Evolutionary conservation across 2,329 filamentous ascomycete species (phyloP), one percentile per base, ranked within the genome.

Genomic region (Diaporthe citrichinensis): DNA sequence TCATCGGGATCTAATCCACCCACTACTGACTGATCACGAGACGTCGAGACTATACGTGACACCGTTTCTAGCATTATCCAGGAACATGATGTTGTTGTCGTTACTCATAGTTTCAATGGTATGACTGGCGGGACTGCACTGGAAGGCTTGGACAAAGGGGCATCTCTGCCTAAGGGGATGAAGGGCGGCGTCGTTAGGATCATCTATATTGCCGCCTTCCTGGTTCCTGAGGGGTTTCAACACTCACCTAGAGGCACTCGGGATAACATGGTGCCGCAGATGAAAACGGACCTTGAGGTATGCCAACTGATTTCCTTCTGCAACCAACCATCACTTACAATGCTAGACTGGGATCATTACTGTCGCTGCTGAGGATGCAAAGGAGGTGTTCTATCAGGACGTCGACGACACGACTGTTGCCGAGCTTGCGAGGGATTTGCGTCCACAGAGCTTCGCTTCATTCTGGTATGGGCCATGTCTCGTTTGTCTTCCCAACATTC

Each of bases 351-450:
- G 77, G 12, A 71, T 69, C 25, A 44, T 80, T 15, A 80, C 75
- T 20, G 75, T 80, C 0, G 57, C 55, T 4, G 76, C 79, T 0
- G 74, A 79, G 39, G 76, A 81, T 65, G 78, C 76, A 7, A 80
- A 79, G 59, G 75, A 62, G 10, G 79, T 80, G 75, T 80, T 80
- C 51, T 80, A 80, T 74, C 78, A 81, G 59, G 79, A 80, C 73
- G 15, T 80, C 2, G 74, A 78, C 20, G 78, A 80, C 39, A 68
- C 68, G 28, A 77, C 65, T 10, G 59, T 78, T n/a, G 74, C 76
- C 23, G 73, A 78, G 49, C 74, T n/a, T n/a, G n/a, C n/a, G n/a
- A n/a, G n/a, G n/a, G n/a, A n/a, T n/a, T n/a, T n/a, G n/a, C n/a
- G n/a, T n/a, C n/a, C n/a, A n/a, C n/a, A n/a, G n/a, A n/a, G n/a